Evolutionary conservation across 192 early-diverging fungal species (phyloP), one percentile per base, ranked within the genome.

Genomic region (Coemansia sp.): DNA sequence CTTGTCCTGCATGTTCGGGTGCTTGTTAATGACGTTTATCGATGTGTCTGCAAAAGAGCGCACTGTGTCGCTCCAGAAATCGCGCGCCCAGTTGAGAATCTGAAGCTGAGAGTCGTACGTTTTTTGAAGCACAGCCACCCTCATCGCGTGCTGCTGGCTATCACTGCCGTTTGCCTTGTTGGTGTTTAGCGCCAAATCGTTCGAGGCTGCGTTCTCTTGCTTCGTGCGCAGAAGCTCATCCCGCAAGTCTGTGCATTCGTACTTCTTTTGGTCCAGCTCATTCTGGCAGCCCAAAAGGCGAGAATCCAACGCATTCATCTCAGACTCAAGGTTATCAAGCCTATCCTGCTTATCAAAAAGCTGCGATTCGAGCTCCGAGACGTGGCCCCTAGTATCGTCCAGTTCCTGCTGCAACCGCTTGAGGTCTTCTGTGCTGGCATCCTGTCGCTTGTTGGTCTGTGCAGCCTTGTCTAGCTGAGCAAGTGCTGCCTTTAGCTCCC

Each of bases 91-190:
- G 41, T 53, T 18, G 38, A 61, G 51, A 20, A 77, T 65, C 45
- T 71, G 48, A 53, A 77, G 39, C 72, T 83, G 80, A 5, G 74
- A 57, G 45, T 73, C 71, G 36, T 67, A 73, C 8, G 67, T 45
- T 65, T 76, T 70, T 2, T 74, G 41, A 55, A 81, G 22, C 32
- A 62, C 58, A 59, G 59, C 66, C 54, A 66, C 64, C 28, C 52
- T 64, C 22, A 28, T 28, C 22, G 22, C 22, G 22, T 18, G 41
- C 45, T 48, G 8, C 45, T 48, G 45, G 45, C 45, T 1, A 48
- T 15, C 45, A 12, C 3, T 4, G 0, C 45, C 45, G 12, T 12
- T 37, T 8, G 34, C 14, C 33, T 36, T 59, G 52, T 2, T 3
- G 12, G 35, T 36, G 34, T n/a, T 34, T 35, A n/a, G 34, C 14